phyloP scores from a whole-genome alignment of 495 filamentous ascomycete species.

The Glonium stellatum region DNA sequence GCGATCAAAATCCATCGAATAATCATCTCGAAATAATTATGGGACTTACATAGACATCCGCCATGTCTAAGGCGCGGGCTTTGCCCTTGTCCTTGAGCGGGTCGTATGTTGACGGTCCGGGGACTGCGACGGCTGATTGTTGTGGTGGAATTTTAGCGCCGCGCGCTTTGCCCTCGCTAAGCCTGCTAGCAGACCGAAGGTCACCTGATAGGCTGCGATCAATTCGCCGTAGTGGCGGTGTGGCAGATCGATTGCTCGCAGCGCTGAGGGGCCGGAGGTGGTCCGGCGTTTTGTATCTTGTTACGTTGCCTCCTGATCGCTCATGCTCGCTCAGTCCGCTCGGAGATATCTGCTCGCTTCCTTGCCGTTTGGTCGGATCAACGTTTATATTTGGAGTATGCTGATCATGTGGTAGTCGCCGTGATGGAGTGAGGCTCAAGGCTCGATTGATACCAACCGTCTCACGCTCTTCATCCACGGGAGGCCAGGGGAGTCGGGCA shows the following conservation, averaged over 20 bases:
- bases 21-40: background rate
- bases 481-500: constrained; percentile 46
- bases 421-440: constrained; percentile 23
- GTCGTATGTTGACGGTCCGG: constrained; percentile 60
- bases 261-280: constrained; percentile 55
- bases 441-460: constrained; percentile 32
- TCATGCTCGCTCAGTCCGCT: constrained; percentile 38
- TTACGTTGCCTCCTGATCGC: constrained; percentile 44
- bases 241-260: constrained; percentile 47
- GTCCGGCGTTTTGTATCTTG: constrained; percentile 47
- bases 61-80: constrained; percentile 73
- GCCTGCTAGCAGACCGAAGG: constrained; percentile 61
- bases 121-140: constrained; percentile 26
- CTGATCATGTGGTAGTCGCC: constrained; percentile 27
- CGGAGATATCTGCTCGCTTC: constrained; percentile 32
- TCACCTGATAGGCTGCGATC: constrained; percentile 73
- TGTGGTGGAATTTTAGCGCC: constrained; percentile 21
- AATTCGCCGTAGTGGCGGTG: constrained; percentile 63
- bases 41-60: constrained; percentile 84
- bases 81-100: constrained; percentile 82
- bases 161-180: constrained; percentile 27
- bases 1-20: constrained; percentile 5
- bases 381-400: constrained; percentile 27
- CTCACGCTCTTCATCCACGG: constrained; percentile 38
- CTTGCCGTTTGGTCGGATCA: constrained; percentile 27